Percentiles rank a stretch among this genome's conserved stretches.
Conservation (phyloP, 805 yeast genomes). For the Cyberlindnera misumaiensis region DNA sequence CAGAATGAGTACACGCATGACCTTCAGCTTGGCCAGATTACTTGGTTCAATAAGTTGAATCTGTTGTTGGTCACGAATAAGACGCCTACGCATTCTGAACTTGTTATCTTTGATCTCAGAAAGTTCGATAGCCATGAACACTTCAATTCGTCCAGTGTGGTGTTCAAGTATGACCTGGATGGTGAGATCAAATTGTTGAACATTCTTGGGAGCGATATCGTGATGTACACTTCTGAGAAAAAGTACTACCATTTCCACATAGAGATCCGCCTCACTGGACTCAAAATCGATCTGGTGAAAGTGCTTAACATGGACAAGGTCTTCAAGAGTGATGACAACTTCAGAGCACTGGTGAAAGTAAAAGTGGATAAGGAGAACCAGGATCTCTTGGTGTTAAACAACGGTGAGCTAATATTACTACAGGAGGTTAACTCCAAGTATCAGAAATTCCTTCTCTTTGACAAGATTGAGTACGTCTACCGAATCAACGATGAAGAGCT, state of each 20-base stretch:
- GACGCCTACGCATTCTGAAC: constrained; percentile 15
- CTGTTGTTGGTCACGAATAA: constrained; percentile 17
- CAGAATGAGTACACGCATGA: constrained; percentile 21
- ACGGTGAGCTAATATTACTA: constrained; percentile 22
- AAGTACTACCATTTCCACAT: constrained; percentile 21
- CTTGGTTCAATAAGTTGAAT: constrained; percentile 17
- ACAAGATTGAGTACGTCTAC: constrained; percentile 21
- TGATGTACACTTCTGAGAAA: constrained; percentile 13
- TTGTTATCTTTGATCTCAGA: constrained; percentile 21
- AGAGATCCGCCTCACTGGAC: constrained; percentile 8
- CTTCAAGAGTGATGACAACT: constrained; percentile 2
- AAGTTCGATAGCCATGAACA: constrained; percentile 10
- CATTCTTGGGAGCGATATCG: constrained; percentile 15
- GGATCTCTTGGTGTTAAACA: constrained; percentile 18
- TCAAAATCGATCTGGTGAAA: constrained; percentile 18
- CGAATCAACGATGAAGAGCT: constrained; percentile 20
- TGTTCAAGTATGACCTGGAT: constrained; percentile 25
- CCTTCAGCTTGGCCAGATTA: constrained; percentile 11
- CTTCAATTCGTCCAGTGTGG: constrained; percentile 20
- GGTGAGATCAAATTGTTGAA: constrained; percentile 15
- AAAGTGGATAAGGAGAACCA: constrained; percentile 3
- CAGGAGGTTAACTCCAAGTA: constrained; percentile 6
- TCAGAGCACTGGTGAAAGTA: constrained; percentile 14
- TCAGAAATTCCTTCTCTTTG: constrained; percentile 17
- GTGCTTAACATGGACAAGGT: constrained; percentile 12